Base-by-base conservation (phyloP, 108 stramenopile species). In the Cyclotella atomus region DNA sequence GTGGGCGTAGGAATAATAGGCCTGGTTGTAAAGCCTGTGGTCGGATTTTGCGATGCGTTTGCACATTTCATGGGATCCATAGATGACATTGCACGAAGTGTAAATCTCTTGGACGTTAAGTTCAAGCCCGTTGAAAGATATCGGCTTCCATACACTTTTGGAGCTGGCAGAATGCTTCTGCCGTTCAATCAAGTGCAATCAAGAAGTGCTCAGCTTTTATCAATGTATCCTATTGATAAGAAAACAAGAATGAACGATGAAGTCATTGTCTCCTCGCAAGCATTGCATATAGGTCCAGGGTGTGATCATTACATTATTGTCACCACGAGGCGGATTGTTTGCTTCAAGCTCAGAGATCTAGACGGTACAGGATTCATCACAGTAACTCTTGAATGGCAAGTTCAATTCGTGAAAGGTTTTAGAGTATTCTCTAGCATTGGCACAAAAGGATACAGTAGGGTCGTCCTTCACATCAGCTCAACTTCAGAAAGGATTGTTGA, bases 31-130 rank as follows among this genome's bases (percentile, higher is more conserved):
- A 91, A 91, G 71, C 94, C 94, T 35, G 28, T 89, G 20, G 92
- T 93, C 59, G 94, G 94, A 14, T 66, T 95, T 4, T 79, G 87
- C 23, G 94, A 95, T 75, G 90, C 90, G 0, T 84, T 93, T 69
- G 64, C 91, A 35, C 94, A 95, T 71, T 74, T 88, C 16, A 79
- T 87, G 47, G 90, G 84, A 28, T 86, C 87, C 12, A 63, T 93
- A 49, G 85, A 91, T 46, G 92, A 95, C 64, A 76, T 93, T 33
- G 94, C 94, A 1, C 88, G 85, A 59, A 84, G 86, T 43, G 88
- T 90, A 15, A 95, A 95, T 77, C 62, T 95, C 30, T 70, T 93
- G 7, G 94, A 95, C 47, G 77, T 76, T 21, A 84, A 88, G 43
- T 80, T 79, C 46, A 86, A 90, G 49, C 75, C 89, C 8, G 79